Percentiles rank a stretch among this genome's conserved stretches.
phyloP scores from a whole-genome alignment of 2,329 filamentous ascomycete species.

The Akanthomyces uredinophilus region DNA sequence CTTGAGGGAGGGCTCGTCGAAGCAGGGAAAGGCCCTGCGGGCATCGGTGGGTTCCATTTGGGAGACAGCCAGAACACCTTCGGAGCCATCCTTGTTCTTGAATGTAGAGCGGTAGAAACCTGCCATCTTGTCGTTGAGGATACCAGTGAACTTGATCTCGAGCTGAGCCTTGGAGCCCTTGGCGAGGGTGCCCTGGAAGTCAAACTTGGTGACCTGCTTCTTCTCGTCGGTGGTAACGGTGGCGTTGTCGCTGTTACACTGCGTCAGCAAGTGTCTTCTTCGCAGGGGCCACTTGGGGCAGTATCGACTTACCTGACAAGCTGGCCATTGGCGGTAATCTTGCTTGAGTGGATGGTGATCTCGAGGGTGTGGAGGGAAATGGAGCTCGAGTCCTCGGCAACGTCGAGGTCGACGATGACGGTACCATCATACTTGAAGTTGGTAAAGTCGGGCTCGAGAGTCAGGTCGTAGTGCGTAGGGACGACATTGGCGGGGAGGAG shows the following conservation, averaged over 20 bases:
- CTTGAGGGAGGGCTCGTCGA: constrained; percentile 93
- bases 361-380: constrained; percentile 86
- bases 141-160: constrained; percentile 61
- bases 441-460: constrained; percentile 83
- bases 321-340: constrained; percentile 40
- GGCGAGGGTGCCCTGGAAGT: constrained; percentile 66
- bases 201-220: constrained; percentile 75
- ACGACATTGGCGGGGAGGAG: constrained; percentile 89
- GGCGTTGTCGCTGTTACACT: constrained; percentile 32
- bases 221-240: constrained; percentile 70
- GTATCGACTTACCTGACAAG: constrained; percentile 37
- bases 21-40: constrained; percentile 88
- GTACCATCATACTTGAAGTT: constrained; percentile 83
- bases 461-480: constrained; percentile 86
- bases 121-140: constrained; percentile 90
- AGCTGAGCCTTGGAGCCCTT: constrained; percentile 70
- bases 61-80: constrained; percentile 79
- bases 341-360: constrained; percentile 70
- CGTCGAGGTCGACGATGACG: constrained; percentile 81
- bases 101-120: constrained; percentile 96
- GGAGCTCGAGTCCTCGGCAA: constrained; percentile 75
- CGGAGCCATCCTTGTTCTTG: constrained; percentile 72
- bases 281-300: constrained; percentile 17
- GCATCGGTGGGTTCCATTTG: constrained; percentile 98
- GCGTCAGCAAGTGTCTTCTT: not conserved